These are phyloP conservation scores for Lasiosphaeria hispida DNA, from an alignment of 495 filamentous ascomycete genomes.

Conservation along the genomic window DNA sequence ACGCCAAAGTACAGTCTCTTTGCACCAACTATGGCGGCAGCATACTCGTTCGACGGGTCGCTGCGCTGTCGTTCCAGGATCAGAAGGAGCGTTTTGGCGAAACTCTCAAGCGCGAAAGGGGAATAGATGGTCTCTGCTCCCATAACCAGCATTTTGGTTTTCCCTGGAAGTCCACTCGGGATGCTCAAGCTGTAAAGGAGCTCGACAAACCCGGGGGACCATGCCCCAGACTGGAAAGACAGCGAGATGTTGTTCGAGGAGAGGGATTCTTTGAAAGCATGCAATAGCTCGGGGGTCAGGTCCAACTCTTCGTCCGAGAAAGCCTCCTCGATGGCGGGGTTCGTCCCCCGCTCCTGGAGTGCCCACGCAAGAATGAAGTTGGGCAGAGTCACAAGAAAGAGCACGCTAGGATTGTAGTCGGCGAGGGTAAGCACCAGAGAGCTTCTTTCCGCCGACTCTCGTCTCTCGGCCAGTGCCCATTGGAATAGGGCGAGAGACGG, in stretches of 20 bases:
- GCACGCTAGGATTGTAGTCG: slow-evolving; percentile 86
- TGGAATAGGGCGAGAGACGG: slow-evolving; percentile 78
- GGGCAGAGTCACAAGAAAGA: slow-evolving; percentile 82
- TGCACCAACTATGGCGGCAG: slow-evolving; percentile 76
- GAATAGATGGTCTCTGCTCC: slow-evolving; percentile 97
- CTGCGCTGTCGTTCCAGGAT: slow-evolving; percentile 57
- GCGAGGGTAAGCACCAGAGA: slow-evolving; percentile 66
- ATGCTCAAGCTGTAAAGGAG: slow-evolving; percentile 42
- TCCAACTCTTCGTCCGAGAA: slow-evolving; percentile 68
- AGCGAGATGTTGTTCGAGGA: slow-evolving; percentile 55
- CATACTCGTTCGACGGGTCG: slow-evolving; percentile 34
- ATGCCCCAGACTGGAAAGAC: slow-evolving; percentile 78
- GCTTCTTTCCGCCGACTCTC: slow-evolving; percentile 22
- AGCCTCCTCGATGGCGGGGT: slow-evolving; percentile 35
- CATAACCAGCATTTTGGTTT: slow-evolving; percentile 55
- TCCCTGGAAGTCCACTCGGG: slow-evolving; percentile 17
- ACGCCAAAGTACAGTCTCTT: slow-evolving; percentile 97
- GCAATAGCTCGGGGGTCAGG: slow-evolving; percentile 61
- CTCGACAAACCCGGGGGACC: slow-evolving; percentile 67
- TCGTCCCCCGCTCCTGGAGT: slow-evolving; percentile 34
- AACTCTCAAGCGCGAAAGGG: slow-evolving; percentile 66
- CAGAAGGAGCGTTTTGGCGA: slow-evolving; percentile 68
- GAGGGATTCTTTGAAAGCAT: slow-evolving; percentile 61
- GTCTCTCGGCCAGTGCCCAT: slow-evolving; percentile 50
- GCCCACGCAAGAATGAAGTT: slow-evolving; percentile 85